phyloP scores from a whole-genome alignment of 495 filamentous ascomycete species.

The Trypethelium eluteriae region DNA sequence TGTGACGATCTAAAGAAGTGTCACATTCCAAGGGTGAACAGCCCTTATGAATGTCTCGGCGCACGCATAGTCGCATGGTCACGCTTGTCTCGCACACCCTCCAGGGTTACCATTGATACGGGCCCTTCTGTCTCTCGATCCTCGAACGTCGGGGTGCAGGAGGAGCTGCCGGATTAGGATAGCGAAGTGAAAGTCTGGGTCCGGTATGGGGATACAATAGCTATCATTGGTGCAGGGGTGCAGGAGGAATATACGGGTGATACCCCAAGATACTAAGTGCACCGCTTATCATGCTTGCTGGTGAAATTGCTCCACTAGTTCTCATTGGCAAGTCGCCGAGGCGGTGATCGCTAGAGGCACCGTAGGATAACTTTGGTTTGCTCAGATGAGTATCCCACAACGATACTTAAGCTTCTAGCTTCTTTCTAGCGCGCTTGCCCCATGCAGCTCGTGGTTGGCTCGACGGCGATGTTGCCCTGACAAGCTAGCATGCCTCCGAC shows the following conservation, averaged over 20 bases:
- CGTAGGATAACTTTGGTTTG: background rate
- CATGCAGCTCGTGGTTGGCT: background rate
- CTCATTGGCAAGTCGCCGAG: background rate
- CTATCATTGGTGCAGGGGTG: conserved; percentile 7
- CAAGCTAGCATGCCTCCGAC: background rate
- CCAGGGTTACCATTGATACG: conserved; percentile 7
- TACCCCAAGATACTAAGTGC: background rate
- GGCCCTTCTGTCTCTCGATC: background rate
- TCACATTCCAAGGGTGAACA: conserved; percentile 6
- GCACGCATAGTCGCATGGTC: background rate
- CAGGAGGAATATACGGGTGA: no score
- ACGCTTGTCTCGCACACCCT: background rate
- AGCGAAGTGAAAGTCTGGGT: background rate
- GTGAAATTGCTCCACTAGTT: background rate
- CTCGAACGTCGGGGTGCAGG: background rate
- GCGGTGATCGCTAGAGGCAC: background rate
- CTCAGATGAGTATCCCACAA: background rate
- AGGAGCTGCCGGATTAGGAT: background rate
- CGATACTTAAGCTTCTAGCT: background rate
- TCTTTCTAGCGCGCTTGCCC: background rate
- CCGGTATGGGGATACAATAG: background rate
- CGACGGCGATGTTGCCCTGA: background rate
- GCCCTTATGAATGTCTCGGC: background rate
- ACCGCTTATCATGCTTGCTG: background rate
- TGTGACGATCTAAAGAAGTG: background rate